Conservation (phyloP, 169 alveolate genomes). For the Plasmodium gallinaceum region DNA sequence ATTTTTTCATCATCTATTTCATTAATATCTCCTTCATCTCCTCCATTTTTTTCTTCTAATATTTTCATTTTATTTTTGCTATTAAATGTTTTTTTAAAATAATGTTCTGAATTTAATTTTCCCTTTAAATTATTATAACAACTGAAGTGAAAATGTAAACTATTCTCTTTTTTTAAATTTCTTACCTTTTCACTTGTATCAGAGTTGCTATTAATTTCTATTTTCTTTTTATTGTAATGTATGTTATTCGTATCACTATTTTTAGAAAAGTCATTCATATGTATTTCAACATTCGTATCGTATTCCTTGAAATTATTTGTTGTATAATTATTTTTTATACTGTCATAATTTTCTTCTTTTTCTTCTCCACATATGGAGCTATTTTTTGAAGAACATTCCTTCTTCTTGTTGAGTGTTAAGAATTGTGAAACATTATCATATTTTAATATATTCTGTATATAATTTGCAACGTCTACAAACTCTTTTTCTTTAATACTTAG, state of each 20-base stretch:
- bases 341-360: background rate
- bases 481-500: slow-evolving; percentile 63
- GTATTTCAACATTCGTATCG: background rate
- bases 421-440: slow-evolving; percentile 23
- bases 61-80: background rate
- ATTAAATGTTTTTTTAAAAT: too few relatives aligned
- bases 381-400: too few relatives aligned
- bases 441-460: slow-evolving; percentile 45
- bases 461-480: slow-evolving; percentile 46
- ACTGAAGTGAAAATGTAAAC: background rate
- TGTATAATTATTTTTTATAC: too few relatives aligned
- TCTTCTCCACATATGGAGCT: background rate
- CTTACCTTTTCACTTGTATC: background rate
- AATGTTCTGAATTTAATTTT: too few relatives aligned
- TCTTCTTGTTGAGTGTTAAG: background rate
- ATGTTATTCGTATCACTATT: background rate
- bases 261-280: background rate
- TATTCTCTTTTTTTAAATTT: background rate
- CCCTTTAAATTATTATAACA: background rate
- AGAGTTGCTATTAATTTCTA: slow-evolving; percentile 23
- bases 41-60: background rate
- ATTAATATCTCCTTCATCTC: background rate
- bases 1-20: background rate
- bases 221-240: background rate
- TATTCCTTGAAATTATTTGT: background rate